Base-by-base conservation (phyloP, 345 rosid genomes). In the Eucalyptus pauciflora region DNA sequence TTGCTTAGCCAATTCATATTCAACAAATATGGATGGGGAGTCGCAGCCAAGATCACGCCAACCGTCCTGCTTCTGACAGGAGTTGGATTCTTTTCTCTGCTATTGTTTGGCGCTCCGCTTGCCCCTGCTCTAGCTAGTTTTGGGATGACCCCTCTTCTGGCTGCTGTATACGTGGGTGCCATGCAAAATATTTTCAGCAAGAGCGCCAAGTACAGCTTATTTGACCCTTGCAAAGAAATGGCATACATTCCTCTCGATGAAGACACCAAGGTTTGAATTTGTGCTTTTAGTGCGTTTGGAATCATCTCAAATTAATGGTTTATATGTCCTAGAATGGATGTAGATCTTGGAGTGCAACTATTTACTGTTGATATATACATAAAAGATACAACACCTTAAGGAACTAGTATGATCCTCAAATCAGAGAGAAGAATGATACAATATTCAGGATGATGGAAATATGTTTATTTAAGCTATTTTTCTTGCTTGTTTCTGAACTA, bases 151-250 rank as follows among this genome's bases (percentile, higher is more conserved):
- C 99, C 99, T 46, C 96, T 98, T 91, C 98, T 98, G 56, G 98
- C 99, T 22, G 98, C 99, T 16, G 99, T 98, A 50, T 98, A 95
- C 10, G 99, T 98, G 52, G 99, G 99, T 86, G 99, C 99, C 54
- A 49, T 98, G 93, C 99, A 98, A 93, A 98, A 98, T 91, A 98
- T 98, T 91, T 98, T 98, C 98, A 98, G 99, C 95, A 97, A 97
- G 97, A 97, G 99, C 49, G 99, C 99, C 92, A 97, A 97, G 91
- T 97, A 97, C 96, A 97, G 98, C 90, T 94, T 98, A 93, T 98
- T 98, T 67, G 99, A 98, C 87, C 99, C 99, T 86, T 98, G 99
- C 94, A 98, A 98, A 91, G 99, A 98, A 91, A 98, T 98, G 99
- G 99, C 98, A 10, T 98, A 98, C 86, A 98, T 98, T 91, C 99